Evolutionary conservation across 441 rosid species (phyloP).

Genomic region (Gossypium trilobum): DNA sequence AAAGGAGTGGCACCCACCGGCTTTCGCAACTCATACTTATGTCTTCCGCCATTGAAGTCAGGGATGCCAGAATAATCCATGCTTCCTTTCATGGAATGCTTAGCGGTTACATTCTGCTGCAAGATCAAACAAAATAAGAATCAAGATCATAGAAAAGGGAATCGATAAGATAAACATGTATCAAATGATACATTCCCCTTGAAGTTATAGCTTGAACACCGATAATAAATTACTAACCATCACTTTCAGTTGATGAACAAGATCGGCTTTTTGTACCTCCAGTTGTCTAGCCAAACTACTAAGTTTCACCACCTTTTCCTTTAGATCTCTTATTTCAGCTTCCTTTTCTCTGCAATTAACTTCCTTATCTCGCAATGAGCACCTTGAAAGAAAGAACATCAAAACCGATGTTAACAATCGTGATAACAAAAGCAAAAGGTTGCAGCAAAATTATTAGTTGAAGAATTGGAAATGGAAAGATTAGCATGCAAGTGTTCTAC

Average conservation of each 20-base stretch:
- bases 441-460: not conserved
- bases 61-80: constrained; percentile 16
- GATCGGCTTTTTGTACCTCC: constrained; percentile 60
- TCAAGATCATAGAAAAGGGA: not conserved
- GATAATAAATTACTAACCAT: constrained; percentile 37
- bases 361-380: constrained; percentile 72
- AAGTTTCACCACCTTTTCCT: constrained; percentile 66
- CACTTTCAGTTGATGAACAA: constrained; percentile 52
- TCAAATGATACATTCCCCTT: not conserved
- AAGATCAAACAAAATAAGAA: constrained; percentile 1
- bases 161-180: too few relatives aligned
- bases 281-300: constrained; percentile 46
- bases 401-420: not conserved
- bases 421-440: not conserved
- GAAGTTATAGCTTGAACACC: not conserved
- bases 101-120: constrained; percentile 43
- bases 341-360: constrained; percentile 73
- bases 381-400: constrained; percentile 35
- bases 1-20: constrained; percentile 27
- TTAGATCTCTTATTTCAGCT: constrained; percentile 52
- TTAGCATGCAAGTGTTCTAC: constrained; percentile 1
- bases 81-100: constrained; percentile 19
- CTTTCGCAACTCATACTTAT: constrained; percentile 46
- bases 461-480: not conserved
- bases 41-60: constrained; percentile 24